These are phyloP conservation scores for Cercophora samala DNA, from an alignment of 495 filamentous ascomycete genomes.

Conservation along the genomic window DNA sequence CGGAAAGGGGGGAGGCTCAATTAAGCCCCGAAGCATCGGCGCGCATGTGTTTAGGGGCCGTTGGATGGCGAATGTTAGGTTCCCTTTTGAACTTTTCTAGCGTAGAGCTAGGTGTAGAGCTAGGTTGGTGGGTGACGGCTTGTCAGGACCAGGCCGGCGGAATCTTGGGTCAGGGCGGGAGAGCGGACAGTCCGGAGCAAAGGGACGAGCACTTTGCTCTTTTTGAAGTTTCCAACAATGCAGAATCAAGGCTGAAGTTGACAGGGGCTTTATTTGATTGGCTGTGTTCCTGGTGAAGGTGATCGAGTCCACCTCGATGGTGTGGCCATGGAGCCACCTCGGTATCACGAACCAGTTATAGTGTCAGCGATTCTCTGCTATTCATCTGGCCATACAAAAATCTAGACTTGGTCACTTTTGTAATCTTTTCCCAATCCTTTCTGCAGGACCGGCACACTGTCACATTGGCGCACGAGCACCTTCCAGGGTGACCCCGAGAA, in stretches of 20 bases:
- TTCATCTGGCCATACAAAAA: neutral
- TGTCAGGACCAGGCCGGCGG: too few relatives aligned
- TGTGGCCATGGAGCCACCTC: neutral
- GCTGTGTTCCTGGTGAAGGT: neutral
- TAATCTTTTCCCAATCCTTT: neutral
- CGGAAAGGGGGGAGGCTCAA: neutral
- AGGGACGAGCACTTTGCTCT: too few relatives aligned
- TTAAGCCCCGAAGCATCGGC: constrained; percentile 8
- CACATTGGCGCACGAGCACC: constrained; percentile 5
- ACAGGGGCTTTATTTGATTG: neutral
- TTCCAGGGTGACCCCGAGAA: constrained; percentile 1
- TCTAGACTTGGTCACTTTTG: neutral
- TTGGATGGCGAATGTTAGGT: constrained; percentile 7
- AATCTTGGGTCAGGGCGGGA: too few relatives aligned
- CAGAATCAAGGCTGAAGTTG: too few relatives aligned
- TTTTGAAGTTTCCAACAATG: too few relatives aligned
- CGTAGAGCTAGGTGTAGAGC: too few relatives aligned
- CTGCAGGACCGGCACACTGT: constrained; percentile 1
- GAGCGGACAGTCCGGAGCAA: too few relatives aligned
- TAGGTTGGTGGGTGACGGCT: too few relatives aligned
- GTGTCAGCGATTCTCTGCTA: neutral
- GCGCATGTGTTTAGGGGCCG: neutral
- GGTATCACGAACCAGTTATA: too few relatives aligned
- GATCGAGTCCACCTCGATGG: too few relatives aligned
- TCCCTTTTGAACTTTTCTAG: constrained; percentile 4